Percentiles rank a stretch among this genome's conserved stretches.
phyloP scores from a whole-genome alignment of 2,329 filamentous ascomycete species.

The Monosporascus sp. region DNA sequence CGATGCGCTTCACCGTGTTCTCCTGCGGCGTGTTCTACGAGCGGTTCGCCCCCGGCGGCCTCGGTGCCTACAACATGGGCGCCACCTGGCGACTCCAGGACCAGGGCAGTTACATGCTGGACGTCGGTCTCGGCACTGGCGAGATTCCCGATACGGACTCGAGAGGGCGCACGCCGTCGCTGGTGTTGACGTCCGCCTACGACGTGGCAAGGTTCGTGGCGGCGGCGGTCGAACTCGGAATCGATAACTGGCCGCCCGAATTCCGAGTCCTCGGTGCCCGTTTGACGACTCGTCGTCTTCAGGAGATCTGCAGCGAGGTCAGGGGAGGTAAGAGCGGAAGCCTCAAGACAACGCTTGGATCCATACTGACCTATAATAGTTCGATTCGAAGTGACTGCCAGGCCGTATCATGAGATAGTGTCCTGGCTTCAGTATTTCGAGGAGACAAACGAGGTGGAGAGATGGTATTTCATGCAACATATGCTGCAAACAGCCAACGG shows the following conservation, averaged over 20 bases:
- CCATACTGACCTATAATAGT: conserved; percentile 21
- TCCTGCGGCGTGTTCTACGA: conserved; percentile 74
- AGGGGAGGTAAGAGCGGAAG: conserved; percentile 39
- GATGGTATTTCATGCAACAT: conserved; percentile 51
- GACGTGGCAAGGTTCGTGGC: conserved; percentile 69
- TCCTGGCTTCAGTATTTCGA: conserved; percentile 37
- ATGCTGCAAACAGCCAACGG: conserved; percentile 64
- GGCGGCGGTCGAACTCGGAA: conserved; percentile 59
- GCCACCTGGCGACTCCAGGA: conserved; percentile 44
- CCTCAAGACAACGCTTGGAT: conserved; percentile 7
- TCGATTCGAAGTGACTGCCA: conserved; percentile 32
- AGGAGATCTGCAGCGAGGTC: conserved; percentile 43
- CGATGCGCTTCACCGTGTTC: conserved; percentile 65
- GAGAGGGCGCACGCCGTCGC: conserved; percentile 42
- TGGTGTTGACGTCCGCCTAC: conserved; percentile 64
- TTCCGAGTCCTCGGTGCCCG: conserved; percentile 65
- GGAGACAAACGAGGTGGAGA: conserved; percentile 42
- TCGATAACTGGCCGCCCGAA: conserved; percentile 60
- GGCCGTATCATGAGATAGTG: conserved; percentile 36
- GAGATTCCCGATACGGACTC: conserved; percentile 54
- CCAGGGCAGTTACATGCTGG: conserved; percentile 62
- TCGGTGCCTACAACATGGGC: conserved; percentile 56
- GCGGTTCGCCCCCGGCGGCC: conserved; percentile 63
- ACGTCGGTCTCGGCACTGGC: conserved; percentile 53
- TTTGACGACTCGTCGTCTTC: conserved; percentile 54